Evolutionary conservation across 768 basidiomycete genomes (phyloP).

Genomic region (Amanita polypyramis): DNA sequence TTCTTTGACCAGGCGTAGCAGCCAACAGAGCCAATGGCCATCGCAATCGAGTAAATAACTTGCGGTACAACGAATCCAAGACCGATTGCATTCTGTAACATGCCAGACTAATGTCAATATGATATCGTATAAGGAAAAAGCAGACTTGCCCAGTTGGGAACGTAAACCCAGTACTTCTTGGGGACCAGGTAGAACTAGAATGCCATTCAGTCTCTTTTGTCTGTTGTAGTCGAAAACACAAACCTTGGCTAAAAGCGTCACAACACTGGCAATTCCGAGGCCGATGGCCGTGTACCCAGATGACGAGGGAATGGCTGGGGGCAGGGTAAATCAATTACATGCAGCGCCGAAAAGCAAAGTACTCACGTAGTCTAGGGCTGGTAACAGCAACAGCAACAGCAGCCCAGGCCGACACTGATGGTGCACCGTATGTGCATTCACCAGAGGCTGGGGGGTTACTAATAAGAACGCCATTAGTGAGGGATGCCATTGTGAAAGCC

Average conservation of each 20-base stretch:
- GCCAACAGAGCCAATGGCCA: constrained; percentile 37
- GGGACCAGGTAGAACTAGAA: constrained; percentile 22
- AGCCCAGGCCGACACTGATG: constrained; percentile 45
- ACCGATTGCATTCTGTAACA: constrained; percentile 33
- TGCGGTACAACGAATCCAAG: constrained; percentile 46
- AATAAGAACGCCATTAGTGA: background rate
- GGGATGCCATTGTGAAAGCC: background rate
- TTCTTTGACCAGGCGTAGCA: constrained; percentile 38
- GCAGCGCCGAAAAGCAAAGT: background rate
- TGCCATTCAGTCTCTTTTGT: background rate
- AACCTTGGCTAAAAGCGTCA: constrained; percentile 34
- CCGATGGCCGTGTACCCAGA: constrained; percentile 52
- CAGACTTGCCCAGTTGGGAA: constrained; percentile 38
- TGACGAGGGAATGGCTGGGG: constrained; percentile 36
- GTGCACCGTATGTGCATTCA: constrained; percentile 43
- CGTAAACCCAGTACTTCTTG: constrained; percentile 35
- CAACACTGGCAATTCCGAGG: constrained; percentile 32
- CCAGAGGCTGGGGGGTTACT: constrained; percentile 18
- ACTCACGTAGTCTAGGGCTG: constrained; percentile 33
- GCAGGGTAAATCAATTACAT: background rate
- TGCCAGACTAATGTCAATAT: background rate
- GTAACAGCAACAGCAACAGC: constrained; percentile 46
- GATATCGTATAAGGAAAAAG: background rate
- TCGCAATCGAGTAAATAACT: constrained; percentile 38
- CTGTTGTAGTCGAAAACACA: background rate